Conservation (phyloP, 768 basidiomycete genomes). For the Tylopilus felleus region DNA sequence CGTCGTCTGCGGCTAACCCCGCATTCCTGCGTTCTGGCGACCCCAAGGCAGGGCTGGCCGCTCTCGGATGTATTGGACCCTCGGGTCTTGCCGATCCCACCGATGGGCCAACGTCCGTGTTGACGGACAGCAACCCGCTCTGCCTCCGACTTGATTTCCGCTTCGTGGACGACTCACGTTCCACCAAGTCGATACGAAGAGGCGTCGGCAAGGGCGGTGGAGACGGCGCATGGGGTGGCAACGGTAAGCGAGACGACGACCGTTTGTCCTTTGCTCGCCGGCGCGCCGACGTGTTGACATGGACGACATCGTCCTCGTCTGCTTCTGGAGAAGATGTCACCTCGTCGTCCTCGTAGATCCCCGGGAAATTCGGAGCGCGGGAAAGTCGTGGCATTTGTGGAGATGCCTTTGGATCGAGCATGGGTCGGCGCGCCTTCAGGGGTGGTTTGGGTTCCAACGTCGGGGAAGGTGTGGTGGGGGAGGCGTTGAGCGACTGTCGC, state of each 20-base stretch:
- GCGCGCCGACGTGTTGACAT: slow-evolving; percentile 37
- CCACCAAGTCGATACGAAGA: slow-evolving; percentile 33
- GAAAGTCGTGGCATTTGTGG: slow-evolving; percentile 56
- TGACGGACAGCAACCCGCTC: slow-evolving; percentile 54
- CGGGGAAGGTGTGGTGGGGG: slow-evolving; percentile 34
- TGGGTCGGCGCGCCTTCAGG: slow-evolving; percentile 49
- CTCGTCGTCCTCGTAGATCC: slow-evolving; percentile 69
- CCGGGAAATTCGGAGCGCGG: slow-evolving; percentile 63
- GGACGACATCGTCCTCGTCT: slow-evolving; percentile 39
- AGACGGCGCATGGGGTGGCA: slow-evolving; percentile 43
- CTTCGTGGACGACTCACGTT: slow-evolving; percentile 31
- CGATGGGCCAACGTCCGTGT: slow-evolving; percentile 28
- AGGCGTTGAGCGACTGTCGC: slow-evolving; percentile 57
- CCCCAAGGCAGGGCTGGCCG: slow-evolving; percentile 67
- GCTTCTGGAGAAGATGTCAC: slow-evolving; percentile 39
- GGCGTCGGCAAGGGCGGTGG: slow-evolving; percentile 36
- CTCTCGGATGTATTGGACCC: slow-evolving; percentile 45
- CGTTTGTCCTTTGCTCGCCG: slow-evolving; percentile 48
- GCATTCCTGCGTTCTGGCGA: slow-evolving; percentile 56
- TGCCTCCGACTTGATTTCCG: slow-evolving; percentile 33
- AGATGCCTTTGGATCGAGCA: slow-evolving; percentile 40
- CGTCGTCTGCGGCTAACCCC: slow-evolving; percentile 54
- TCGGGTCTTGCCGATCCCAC: slow-evolving; percentile 28
- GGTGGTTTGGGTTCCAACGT: slow-evolving; percentile 40
- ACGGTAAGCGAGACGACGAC: slow-evolving; percentile 48